Evolutionary conservation across 2,329 filamentous ascomycete species (phyloP), one percentile per base, ranked within the genome.

Genomic region (Coniochaeta sp.): DNA sequence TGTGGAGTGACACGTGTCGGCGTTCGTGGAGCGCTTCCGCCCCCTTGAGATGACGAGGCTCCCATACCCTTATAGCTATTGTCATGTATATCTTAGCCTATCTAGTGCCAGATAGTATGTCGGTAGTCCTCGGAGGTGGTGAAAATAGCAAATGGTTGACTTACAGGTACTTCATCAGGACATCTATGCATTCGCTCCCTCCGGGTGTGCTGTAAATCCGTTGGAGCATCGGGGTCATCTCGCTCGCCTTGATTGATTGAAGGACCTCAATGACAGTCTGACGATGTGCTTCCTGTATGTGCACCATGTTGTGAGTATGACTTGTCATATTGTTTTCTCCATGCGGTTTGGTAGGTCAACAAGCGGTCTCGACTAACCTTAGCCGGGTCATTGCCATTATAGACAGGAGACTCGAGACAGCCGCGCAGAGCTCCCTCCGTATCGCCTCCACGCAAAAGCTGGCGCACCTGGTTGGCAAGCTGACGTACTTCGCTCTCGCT

Each of bases 151-250:
- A 4, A 26, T 4, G n/a, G 43, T 26, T 11, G 34, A 58, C 89
- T 70, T 85, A 97, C 87, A 97, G 81, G 77, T 97, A 99, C 80
- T 99, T 99, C 90, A 96, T 96, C 73, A 99, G 79, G 58, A 93
- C 91, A 74, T 99, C 95, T 66, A 96, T 79, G 63, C 90, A 83
- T 76, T 98, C 95, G 63, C 85, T 86, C 31, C 95, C 95, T 63
- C 90, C 90, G 58, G 89, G 85, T 12, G 88, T 86, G 62, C 79
- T 80, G 77, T 95, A 92, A 70, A 98, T 89, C 61, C 87, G 85
- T 76, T 88, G 86, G 66, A 99, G 80, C 69, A 98, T 86, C 16
- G 91, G 89, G 64, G 88, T 91, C 90, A 98, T 98, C 68, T 99
- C 95, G 68, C 90, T 90, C 71, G 95, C 92, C 73, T 96, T 93